Evolutionary conservation across 495 filamentous ascomycete genomes (phyloP).

Genomic region (Podospora comata): DNA sequence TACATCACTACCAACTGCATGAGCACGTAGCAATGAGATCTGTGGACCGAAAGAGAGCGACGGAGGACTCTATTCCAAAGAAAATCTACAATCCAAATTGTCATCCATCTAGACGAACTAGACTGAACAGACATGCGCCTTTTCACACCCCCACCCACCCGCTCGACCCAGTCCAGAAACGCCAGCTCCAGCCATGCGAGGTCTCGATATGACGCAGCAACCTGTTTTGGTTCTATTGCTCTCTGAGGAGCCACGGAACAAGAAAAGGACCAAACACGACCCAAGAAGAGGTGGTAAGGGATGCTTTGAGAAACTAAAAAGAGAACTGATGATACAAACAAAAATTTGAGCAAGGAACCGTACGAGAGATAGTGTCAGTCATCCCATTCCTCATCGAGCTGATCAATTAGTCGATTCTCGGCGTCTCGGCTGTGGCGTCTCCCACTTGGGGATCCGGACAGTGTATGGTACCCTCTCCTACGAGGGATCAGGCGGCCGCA

Average conservation of each 20-base stretch:
- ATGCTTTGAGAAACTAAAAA: neutral
- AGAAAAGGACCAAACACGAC: neutral
- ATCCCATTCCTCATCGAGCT: conserved; percentile 90
- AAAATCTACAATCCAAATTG: neutral
- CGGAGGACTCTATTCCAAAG: neutral
- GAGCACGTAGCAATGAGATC: neutral
- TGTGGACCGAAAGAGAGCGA: neutral
- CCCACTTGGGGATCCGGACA: conserved; percentile 47
- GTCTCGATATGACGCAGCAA: neutral
- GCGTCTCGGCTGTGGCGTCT: conserved; percentile 62
- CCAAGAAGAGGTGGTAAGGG: neutral
- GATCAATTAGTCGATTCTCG: conserved; percentile 92
- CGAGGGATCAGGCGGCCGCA: conserved; percentile 63
- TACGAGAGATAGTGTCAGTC: conserved; percentile 36
- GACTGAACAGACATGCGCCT: neutral
- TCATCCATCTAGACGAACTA: neutral
- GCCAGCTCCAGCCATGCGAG: neutral
- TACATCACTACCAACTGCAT: neutral
- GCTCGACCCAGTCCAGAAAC: neutral
- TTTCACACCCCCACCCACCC: neutral
- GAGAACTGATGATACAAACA: conserved; percentile 2
- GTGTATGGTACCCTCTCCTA: conserved; percentile 60
- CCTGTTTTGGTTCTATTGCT: neutral
- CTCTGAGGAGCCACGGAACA: neutral
- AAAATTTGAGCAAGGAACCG: neutral